A percentile compares a stretch with the other conserved stretches of the same genome.
Evolutionary conservation across 2,329 filamentous ascomycete genomes (phyloP).

Genomic region (Cladophialophora yegresii): DNA sequence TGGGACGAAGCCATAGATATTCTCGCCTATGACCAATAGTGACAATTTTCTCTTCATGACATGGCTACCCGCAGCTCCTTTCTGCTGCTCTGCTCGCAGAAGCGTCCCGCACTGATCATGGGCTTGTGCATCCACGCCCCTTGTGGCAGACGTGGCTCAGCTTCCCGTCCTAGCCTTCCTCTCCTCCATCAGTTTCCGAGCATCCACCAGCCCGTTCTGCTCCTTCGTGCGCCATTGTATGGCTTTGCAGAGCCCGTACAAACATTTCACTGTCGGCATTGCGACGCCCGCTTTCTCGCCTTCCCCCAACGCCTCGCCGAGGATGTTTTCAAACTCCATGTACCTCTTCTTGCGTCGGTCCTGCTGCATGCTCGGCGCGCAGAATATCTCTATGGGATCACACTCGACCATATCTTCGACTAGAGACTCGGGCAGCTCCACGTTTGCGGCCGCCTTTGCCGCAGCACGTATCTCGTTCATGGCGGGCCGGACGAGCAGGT

Average conservation of each 20-base stretch:
- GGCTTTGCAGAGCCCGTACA: conserved; percentile 40
- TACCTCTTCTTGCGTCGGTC: conserved; percentile 55
- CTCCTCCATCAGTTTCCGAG: conserved; percentile 26
- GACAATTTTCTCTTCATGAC: not conserved
- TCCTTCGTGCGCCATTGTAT: conserved; percentile 40
- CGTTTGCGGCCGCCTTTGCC: conserved; percentile 49
- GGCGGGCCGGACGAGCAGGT: conserved; percentile 54
- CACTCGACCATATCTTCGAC: conserved; percentile 52
- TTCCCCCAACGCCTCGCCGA: conserved; percentile 60
- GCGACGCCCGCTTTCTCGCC: conserved; percentile 52
- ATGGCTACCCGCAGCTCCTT: not conserved
- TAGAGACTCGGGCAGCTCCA: conserved; percentile 48
- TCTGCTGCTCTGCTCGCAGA: not conserved
- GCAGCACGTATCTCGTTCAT: conserved; percentile 52
- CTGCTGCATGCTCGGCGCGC: conserved; percentile 58
- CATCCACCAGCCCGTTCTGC: conserved; percentile 32
- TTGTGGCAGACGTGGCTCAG: not conserved
- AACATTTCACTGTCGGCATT: conserved; percentile 37
- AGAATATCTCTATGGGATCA: conserved; percentile 53
- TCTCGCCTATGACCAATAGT: not conserved
- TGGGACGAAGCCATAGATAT: not conserved
- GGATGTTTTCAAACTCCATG: conserved; percentile 59
- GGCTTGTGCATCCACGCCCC: too few species aligned
- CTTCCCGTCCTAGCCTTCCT: conserved; percentile 15
- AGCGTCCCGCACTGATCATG: not conserved